Conservation (phyloP, 2,329 filamentous ascomycete species). For the Fusarium dimerum region DNA sequence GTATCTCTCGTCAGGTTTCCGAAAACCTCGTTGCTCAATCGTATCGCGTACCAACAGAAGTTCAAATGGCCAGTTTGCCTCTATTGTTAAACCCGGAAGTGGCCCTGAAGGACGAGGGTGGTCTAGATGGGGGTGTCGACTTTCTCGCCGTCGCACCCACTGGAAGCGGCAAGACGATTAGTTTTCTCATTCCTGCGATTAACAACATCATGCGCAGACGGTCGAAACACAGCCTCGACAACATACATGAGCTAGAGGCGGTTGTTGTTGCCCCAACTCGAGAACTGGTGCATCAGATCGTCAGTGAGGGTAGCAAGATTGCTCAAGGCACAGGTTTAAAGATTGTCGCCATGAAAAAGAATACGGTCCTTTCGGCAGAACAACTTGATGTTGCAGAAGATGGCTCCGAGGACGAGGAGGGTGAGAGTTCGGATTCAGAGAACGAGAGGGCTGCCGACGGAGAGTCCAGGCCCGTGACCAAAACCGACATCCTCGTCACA, state of each 20-base stretch:
- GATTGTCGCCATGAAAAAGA: slow-evolving; percentile 81
- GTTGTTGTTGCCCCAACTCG: slow-evolving; percentile 78
- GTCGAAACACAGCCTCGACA: slow-evolving; percentile 43
- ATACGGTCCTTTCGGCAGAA: slow-evolving; percentile 66
- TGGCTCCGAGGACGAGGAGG: slow-evolving; percentile 42
- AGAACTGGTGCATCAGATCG: slow-evolving; percentile 77
- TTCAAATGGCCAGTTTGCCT: slow-evolving; percentile 85
- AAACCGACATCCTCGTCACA: slow-evolving; percentile 43
- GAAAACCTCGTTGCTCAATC: slow-evolving; percentile 83
- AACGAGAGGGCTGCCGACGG: slow-evolving; percentile 26
- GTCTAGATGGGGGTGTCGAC: slow-evolving; percentile 56
- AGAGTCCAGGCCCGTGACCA: slow-evolving; percentile 32
- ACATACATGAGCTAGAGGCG: slow-evolving; percentile 57
- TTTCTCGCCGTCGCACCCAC: slow-evolving; percentile 90
- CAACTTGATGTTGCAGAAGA: slow-evolving; percentile 40
- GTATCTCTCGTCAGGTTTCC: slow-evolving; percentile 71
- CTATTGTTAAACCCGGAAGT: slow-evolving; percentile 65
- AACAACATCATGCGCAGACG: slow-evolving; percentile 68
- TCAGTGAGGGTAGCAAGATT: slow-evolving; percentile 84
- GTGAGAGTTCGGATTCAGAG: slow-evolving; percentile 41
- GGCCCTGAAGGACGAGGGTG: slow-evolving; percentile 44
- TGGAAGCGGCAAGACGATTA: slow-evolving; percentile 93
- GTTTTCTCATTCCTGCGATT: slow-evolving; percentile 86
- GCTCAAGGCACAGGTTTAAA: slow-evolving; percentile 74
- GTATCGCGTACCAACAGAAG: slow-evolving; percentile 86